Percentiles rank a stretch among this genome's conserved stretches.
phyloP scores from a whole-genome alignment of 2,329 filamentous ascomycete species.

The Colletotrichum melonis region DNA sequence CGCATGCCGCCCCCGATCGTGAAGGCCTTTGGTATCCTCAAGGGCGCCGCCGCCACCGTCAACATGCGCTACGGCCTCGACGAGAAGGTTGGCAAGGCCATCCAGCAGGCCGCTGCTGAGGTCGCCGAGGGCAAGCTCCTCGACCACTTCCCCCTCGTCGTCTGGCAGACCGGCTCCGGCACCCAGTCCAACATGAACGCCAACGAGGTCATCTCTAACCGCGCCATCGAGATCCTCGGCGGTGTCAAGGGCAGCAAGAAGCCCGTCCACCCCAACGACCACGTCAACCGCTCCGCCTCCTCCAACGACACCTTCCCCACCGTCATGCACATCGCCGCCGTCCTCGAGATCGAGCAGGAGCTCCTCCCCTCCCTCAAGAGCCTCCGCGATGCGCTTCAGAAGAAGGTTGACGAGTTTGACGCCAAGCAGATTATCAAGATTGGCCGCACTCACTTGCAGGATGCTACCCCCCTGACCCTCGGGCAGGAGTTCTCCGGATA shows the following conservation, averaged over 20 bases:
- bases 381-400: constrained; percentile 85
- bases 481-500: constrained; percentile 99
- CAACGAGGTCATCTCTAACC: constrained; percentile 99
- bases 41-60: constrained; percentile 94
- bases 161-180: constrained; percentile 99
- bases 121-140: constrained; percentile 93
- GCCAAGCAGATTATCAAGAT: constrained; percentile 96
- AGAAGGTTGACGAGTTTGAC: constrained; percentile 90
- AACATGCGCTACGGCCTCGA: constrained; percentile 92
- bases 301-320: constrained; percentile 99
- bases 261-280: constrained; percentile 98
- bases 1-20: constrained; percentile 96
- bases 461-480: constrained; percentile 94
- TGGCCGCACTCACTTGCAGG: constrained; percentile 95
- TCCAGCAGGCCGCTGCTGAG: constrained; percentile 93
- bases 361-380: constrained; percentile 86
- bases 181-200: constrained; percentile 99
- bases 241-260: constrained; percentile 96
- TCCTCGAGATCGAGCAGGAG: constrained; percentile 89
- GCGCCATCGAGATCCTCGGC: constrained; percentile 96
- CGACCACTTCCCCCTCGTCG: constrained; percentile 97
- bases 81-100: constrained; percentile 85
- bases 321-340: constrained; percentile 99
- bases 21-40: constrained; percentile 94
- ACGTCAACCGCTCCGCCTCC: constrained; percentile 98